Percentiles rank a stretch among this genome's conserved stretches.
Evolutionary conservation across 2,329 filamentous ascomycete genomes (phyloP).

Genomic region (Alternaria sp.): DNA sequence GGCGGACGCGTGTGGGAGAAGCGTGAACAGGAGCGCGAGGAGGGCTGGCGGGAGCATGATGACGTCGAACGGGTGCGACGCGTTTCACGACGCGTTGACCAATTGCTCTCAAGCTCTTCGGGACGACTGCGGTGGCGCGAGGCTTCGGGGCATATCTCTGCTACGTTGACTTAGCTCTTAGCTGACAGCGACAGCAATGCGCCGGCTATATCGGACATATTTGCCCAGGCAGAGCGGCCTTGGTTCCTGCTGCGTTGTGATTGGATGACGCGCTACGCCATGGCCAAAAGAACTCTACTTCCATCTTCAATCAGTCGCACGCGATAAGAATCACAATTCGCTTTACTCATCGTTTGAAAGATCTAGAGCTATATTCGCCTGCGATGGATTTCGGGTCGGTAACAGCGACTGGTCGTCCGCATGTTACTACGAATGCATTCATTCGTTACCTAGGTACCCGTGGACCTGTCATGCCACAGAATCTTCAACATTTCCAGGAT

Average conservation of each 20-base stretch:
- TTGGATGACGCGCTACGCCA: constrained; percentile 8
- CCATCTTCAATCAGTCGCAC: constrained; percentile 2
- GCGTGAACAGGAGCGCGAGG: constrained; percentile 21
- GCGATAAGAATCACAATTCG: constrained; percentile 18
- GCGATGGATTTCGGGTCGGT: not conserved
- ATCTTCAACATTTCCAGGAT: not conserved
- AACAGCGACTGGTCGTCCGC: not conserved
- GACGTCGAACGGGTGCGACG: constrained; percentile 6
- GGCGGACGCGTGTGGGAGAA: constrained; percentile 18
- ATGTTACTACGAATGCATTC: not conserved
- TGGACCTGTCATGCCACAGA: not conserved
- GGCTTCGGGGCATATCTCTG: constrained; percentile 7
- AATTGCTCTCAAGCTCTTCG: constrained; percentile 1
- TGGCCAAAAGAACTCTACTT: not conserved
- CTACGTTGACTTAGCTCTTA: constrained; percentile 5
- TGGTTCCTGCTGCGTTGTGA: constrained; percentile 4
- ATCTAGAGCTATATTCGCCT: not conserved
- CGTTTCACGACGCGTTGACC: constrained; percentile 11
- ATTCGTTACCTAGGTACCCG: too few relatives aligned
- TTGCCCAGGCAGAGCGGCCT: constrained; percentile 5
- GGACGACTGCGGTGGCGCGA: constrained; percentile 11
- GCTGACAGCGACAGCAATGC: constrained; percentile 6
- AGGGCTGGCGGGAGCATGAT: constrained; percentile 31
- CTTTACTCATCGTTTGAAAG: constrained; percentile 21
- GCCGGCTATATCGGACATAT: constrained; percentile 4